These are phyloP conservation scores for Pythium chondricola DNA, from an alignment of 352 stramenopile species.

Conservation along the genomic window DNA sequence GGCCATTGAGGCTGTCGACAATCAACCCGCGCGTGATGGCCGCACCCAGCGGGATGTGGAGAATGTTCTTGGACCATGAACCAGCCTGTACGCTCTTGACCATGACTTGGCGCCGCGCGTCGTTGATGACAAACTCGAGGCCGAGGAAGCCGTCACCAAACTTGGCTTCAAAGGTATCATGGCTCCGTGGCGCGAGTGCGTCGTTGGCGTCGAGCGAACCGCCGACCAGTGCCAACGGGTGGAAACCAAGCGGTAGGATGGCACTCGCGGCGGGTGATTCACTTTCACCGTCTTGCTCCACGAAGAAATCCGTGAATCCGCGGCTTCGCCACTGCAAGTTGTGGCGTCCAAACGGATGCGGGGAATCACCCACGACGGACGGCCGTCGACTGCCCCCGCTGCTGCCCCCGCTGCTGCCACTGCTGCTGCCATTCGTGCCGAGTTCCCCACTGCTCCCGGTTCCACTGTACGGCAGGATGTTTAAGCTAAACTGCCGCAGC, in stretches of 20 bases:
- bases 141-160: slow-evolving; percentile 70
- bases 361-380: slow-evolving; percentile 15
- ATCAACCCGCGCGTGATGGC: slow-evolving; percentile 44
- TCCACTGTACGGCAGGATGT: slow-evolving; percentile 37
- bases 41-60: slow-evolving; percentile 35
- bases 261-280: background rate
- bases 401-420: slow-evolving; percentile 6
- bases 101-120: slow-evolving; percentile 41
- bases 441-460: background rate
- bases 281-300: slow-evolving; percentile 10
- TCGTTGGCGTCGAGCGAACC: background rate
- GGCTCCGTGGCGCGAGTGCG: background rate
- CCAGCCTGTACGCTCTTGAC: slow-evolving; percentile 51
- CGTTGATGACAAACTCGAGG: slow-evolving; percentile 64
- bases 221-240: background rate
- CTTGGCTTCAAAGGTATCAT: slow-evolving; percentile 60
- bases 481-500: slow-evolving; percentile 74
- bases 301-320: slow-evolving; percentile 14
- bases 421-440: slow-evolving; percentile 3
- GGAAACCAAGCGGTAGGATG: background rate
- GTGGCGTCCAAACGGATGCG: slow-evolving; percentile 49
- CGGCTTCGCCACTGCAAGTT: slow-evolving; percentile 42
- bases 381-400: slow-evolving; percentile 2
- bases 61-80: slow-evolving; percentile 24
- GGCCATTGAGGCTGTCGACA: slow-evolving; percentile 62